Evolutionary conservation across 2,329 filamentous ascomycete genomes (phyloP).

Genomic region (Paraphoma chrysanthemicola): DNA sequence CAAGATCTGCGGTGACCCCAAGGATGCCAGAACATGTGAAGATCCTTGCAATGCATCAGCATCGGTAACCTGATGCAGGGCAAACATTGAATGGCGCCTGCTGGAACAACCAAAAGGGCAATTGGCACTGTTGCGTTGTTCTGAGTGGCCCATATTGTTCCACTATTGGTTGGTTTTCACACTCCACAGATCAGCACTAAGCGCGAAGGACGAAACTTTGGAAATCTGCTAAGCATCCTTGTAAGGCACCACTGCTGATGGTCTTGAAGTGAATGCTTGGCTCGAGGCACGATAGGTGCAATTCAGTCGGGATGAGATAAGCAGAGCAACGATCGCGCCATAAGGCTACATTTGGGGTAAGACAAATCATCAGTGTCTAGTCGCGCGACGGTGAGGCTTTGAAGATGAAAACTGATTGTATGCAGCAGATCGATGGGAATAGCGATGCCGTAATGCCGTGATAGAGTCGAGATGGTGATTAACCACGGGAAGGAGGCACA

Average conservation of each 20-base stretch:
- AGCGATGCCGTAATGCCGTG: too few species aligned
- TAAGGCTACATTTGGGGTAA: slow-evolving; percentile 1
- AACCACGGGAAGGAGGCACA: too few species aligned
- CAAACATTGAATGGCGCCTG: neutral
- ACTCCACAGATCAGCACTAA: slow-evolving; percentile 1
- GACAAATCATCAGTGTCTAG: neutral
- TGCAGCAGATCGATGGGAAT: too few species aligned
- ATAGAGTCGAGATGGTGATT: too few species aligned
- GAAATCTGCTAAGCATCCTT: too few species aligned
- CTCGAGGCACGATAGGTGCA: neutral
- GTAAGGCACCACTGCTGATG: neutral
- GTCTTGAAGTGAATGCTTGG: slow-evolving; percentile 3
- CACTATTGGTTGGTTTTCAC: neutral
- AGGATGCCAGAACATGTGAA: neutral
- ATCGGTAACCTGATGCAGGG: neutral
- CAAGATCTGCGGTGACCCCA: neutral
- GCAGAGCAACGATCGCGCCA: neutral
- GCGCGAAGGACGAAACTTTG: neutral
- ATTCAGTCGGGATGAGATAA: neutral
- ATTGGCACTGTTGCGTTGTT: neutral
- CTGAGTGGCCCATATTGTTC: neutral
- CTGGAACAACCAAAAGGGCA: neutral
- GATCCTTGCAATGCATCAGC: neutral
- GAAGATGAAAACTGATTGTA: too few species aligned
- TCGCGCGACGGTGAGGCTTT: too few species aligned